Evolutionary conservation across 306 rosid genomes (phyloP).

Genomic region (Lotus japonicus): DNA sequence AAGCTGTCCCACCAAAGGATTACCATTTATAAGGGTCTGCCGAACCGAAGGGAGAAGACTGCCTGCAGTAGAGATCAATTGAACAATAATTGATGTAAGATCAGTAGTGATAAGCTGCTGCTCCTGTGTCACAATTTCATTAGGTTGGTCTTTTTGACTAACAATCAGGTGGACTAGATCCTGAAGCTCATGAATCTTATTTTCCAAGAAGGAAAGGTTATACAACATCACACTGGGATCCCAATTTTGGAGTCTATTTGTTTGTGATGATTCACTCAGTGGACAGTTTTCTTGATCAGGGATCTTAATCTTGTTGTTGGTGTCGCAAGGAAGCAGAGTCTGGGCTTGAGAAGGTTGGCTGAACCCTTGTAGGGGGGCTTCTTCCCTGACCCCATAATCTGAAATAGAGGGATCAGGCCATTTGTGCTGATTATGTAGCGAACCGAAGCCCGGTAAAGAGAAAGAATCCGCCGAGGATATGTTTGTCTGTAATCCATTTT

Average conservation of each 20-base stretch:
- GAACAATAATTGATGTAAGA: constrained; percentile 73
- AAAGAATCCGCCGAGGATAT: constrained; percentile 24
- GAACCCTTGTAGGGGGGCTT: constrained; percentile 38
- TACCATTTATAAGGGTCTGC: constrained; percentile 27
- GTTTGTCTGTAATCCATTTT: constrained; percentile 13
- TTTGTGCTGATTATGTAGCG: constrained; percentile 34
- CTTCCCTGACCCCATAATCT: constrained; percentile 39
- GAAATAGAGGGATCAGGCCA: constrained; percentile 52
- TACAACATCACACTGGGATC: constrained; percentile 56
- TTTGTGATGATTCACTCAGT: constrained; percentile 27
- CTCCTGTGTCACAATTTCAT: constrained; percentile 56
- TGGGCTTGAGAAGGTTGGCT: constrained; percentile 34
- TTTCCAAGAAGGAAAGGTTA: constrained; percentile 61
- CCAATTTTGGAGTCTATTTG: constrained; percentile 48
- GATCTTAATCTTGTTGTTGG: constrained; percentile 27
- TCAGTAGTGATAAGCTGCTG: constrained; percentile 73
- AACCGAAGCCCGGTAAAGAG: constrained; percentile 32
- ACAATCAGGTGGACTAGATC: constrained; percentile 57
- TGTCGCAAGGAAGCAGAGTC: constrained; percentile 11
- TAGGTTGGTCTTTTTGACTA: constrained; percentile 38
- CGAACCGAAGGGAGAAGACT: constrained; percentile 66
- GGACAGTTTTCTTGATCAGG: constrained; percentile 32
- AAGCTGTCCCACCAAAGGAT: constrained; percentile 38
- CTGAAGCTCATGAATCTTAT: constrained; percentile 77
- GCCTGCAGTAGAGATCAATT: constrained; percentile 79